Conservation (phyloP, 73 alveolate genomes). For the Symbiodinium natans region DNA sequence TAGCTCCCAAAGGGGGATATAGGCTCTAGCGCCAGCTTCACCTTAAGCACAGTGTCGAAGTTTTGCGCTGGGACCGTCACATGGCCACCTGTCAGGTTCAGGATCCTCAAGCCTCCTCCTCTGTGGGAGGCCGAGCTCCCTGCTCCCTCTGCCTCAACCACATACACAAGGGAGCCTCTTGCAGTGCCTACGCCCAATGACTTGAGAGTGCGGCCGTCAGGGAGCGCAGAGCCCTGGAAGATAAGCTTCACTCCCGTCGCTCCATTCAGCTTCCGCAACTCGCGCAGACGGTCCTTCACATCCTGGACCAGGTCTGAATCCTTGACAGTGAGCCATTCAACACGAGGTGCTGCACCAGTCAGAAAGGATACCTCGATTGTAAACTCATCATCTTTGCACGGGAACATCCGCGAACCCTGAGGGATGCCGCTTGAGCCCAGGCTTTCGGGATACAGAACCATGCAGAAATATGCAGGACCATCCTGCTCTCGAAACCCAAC, state of each 20-base stretch:
- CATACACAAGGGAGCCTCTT: neutral
- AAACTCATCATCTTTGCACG: neutral
- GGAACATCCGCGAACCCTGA: no score
- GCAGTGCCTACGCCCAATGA: conserved; percentile 56
- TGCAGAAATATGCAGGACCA: no score
- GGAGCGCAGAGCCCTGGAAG: conserved; percentile 56
- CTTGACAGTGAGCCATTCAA: neutral
- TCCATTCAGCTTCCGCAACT: neutral
- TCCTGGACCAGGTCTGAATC: conserved; percentile 47
- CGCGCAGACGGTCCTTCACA: neutral
- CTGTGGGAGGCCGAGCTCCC: neutral
- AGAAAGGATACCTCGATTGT: conserved; percentile 21
- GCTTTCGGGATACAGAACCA: no score
- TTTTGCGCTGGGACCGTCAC: neutral
- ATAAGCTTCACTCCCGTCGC: neutral
- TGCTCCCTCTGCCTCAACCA: neutral
- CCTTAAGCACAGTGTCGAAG: neutral
- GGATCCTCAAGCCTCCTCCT: neutral
- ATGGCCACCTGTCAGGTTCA: conserved; percentile 38
- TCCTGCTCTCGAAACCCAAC: no score
- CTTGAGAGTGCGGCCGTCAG: conserved; percentile 35
- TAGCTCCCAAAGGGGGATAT: no score
- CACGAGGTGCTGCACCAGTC: neutral
- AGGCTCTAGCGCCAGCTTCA: conserved; percentile 18
- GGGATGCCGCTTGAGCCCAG: no score